Base-by-base conservation (phyloP, 2,329 filamentous ascomycete genomes). In the Penicillium aurantiogriseum region DNA sequence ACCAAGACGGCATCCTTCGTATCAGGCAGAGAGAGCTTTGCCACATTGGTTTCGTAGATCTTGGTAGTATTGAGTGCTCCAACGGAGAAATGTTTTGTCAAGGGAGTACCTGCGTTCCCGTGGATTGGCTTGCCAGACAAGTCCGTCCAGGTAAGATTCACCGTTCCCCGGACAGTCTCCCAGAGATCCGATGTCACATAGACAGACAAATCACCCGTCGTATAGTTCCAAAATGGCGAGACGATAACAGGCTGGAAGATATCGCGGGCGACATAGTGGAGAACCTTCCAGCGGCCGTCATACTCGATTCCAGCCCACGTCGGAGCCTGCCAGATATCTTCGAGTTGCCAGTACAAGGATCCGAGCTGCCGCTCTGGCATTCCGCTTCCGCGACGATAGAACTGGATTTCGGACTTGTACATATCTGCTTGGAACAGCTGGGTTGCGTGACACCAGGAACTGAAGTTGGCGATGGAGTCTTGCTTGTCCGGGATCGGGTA, bases 301-400 rank as follows among this genome's bases (percentile, higher is more conserved):
- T 86, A 86, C 67, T 88, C 85, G 35, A 87, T 82, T 0, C 83
- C 81, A 0, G 85, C 83, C 85, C 85, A 88, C 0, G 83, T 85
- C 0, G 85, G 84, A 1, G 83, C 84, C 61, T 85, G 83, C 84
- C 84, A 86, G 57, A 85, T 81, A 64, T 88, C 85, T 62, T 88
- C 84, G 1, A 88, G 74, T 65, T 88, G 85, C 85, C 85, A 88
- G 68, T 87, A 87, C 5, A 88, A 67, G 11, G 78, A 80, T 0
- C 85, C 85, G 2, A 87, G 76, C 62, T 87, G 83, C 0, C 83
- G 76, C 58, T 87, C 80, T 0, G 79, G 81, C 63, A 80, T 66
- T 0, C 83, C 85, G 39, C 81, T 84, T 0, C 85, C 85, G 5
- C 81, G 76, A 5, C 85, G 79, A 65, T 88, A 88, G 70, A 83